Evolutionary conservation across 1,284 basidiomycete species (phyloP), one percentile per base, ranked within the genome.

Genomic region (Cryptococcus depauperatus): DNA sequence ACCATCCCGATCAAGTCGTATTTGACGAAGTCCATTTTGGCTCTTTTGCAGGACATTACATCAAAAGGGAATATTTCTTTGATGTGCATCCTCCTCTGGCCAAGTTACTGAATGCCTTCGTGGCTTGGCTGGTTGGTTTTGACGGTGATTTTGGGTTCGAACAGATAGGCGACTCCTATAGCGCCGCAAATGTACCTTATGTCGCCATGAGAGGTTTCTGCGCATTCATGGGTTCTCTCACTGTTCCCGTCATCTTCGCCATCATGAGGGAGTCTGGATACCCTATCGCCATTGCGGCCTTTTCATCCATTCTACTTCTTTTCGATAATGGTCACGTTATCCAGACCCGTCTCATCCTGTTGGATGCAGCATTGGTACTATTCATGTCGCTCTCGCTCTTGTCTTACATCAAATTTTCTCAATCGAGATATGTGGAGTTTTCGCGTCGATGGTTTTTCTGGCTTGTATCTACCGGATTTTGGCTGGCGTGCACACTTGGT

Each of bases 251-350:
- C 52, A 82, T 98, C 2, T 99, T 92, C 65, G 83, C 79, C 14
- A 97, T 92, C 69, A 97, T 98, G 95, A 85, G 95, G 68, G 89
- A 97, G 74, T 86, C 85, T 49, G 95, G 95, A 6, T 93, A 93
- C 68, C 90, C 91, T 1, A 84, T 88, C 10, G 74, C 87, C 37
- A 82, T 96, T 47, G 82, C 87, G 4, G 81, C 86, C 0, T 89
- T 97, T 64, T 91, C 89, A 37, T 89, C 93, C 1, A 72, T 73
- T 41, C 74, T 98, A 18, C 71, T 98, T 53, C 73, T 93, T 4
- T 87, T 97, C 55, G 91, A 99, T 69, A 99, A 96, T 62, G 93
- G 86, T 1, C 95, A 99, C 69, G 77, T 98, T 61, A 80, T 88
- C 1, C 93, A 99, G 69, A 89, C 89, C 29, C 87, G 95, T 39